Evolutionary conservation across 1,284 basidiomycete genomes (phyloP).

Genomic region (Vanrija sp.): DNA sequence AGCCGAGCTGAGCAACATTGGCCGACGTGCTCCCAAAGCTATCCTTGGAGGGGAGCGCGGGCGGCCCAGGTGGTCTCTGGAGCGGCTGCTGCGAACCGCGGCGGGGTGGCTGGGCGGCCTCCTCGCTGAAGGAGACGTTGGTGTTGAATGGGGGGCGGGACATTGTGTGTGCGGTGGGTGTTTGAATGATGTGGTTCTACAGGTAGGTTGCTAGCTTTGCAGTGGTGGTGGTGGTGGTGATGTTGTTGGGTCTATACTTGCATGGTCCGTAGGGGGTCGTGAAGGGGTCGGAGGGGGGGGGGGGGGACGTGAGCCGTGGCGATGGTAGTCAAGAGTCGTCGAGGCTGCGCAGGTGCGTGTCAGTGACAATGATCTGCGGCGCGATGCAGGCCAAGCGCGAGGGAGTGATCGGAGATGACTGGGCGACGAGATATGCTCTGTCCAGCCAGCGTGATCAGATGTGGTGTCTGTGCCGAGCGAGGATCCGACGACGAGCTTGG

Average conservation of each 20-base stretch:
- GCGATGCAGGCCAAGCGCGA: neutral
- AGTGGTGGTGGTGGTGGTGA: neutral
- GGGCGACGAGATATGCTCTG: too few relatives aligned
- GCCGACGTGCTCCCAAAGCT: conserved; percentile 12
- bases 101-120: conserved; percentile 25
- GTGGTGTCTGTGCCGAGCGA: too few relatives aligned
- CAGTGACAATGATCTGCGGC: neutral
- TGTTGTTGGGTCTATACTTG: conserved; percentile 3
- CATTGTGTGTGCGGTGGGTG: conserved; percentile 21
- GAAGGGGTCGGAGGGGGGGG: neutral
- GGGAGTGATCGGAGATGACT: too few relatives aligned
- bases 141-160: conserved; percentile 34
- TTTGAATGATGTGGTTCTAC: conserved; percentile 7
- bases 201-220: neutral
- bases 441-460: too few relatives aligned
- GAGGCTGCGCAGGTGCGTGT: neutral
- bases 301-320: neutral
- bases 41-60: conserved; percentile 32
- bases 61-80: conserved; percentile 18
- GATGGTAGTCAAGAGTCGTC: neutral
- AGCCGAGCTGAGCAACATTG: conserved; percentile 23
- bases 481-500: neutral
- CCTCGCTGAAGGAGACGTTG: conserved; percentile 39
- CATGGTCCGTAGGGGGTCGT: conserved; percentile 6
- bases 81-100: conserved; percentile 2